Evolutionary conservation across 2,329 filamentous ascomycete species (phyloP), one percentile per base, ranked within the genome.

Genomic region (Colletotrichum abscissum): DNA sequence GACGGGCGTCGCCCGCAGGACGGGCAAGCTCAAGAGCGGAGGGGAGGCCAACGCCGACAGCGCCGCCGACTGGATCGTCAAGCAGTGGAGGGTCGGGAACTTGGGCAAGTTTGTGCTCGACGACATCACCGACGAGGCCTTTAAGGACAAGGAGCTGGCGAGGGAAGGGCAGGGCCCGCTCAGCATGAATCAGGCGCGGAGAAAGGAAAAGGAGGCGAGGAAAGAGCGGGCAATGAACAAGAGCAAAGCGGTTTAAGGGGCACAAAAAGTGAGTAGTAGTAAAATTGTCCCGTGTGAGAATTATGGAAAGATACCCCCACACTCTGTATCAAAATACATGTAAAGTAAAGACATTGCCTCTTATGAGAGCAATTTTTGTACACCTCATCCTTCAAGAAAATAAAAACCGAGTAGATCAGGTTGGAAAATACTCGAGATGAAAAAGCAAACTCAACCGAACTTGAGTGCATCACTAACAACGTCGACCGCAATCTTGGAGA

Each of bases 21-120:
- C 93, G 9, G 97, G 97, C 8, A 90, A 94, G 75, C 82, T 98
- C 63, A 88, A 88, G 59, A 92, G 92, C 75, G 94, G 94, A 1
- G 95, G 94, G 0, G 81, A 88, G 11, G 91, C 93, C 0, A 92
- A 94, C 79, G 83, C 90, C 30, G 92, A 95, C 66, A 90, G 90
- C 8, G 92, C 95, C 2, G 95, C 95, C 2, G 84, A 95, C 46
- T 94, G 94, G 88, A 86, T 97, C 71, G 88, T 98, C 14, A 92
- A 95, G 78, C 90, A 92, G 79, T 99, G 95, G 94, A 89, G 95
- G 63, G 88, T 86, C 28, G 97, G 97, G 1, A 85, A 90, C 35
- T 79, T 98, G 69, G 96, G 95, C 0, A 87, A 84, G 54, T 97
- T 97, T 79, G 84, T 95, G 24, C 86, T 99, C 38, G 97, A 99